Conservation (phyloP, 768 basidiomycete species). For the Astraeus odoratus region DNA sequence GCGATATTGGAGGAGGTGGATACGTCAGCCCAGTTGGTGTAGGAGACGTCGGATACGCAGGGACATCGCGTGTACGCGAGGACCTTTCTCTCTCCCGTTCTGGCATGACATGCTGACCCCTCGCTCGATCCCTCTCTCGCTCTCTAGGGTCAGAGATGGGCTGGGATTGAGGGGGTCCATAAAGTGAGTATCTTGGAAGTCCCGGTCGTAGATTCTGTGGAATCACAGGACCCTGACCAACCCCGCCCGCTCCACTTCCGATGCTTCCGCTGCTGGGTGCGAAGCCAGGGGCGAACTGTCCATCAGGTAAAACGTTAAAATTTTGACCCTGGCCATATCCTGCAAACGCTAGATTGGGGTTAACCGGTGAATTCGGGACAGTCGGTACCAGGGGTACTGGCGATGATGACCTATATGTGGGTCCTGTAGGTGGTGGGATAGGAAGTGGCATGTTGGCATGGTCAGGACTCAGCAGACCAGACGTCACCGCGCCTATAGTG, state of each 20-base stretch:
- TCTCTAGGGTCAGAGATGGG: slow-evolving; percentile 6
- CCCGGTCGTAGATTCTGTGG: slow-evolving; percentile 8
- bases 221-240: slow-evolving; percentile 17
- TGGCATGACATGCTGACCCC: background rate
- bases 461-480: slow-evolving; percentile 24
- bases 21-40: slow-evolving; percentile 21
- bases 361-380: slow-evolving; percentile 8
- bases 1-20: slow-evolving; percentile 23
- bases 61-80: slow-evolving; percentile 1
- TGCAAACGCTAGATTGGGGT: slow-evolving; percentile 7
- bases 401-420: slow-evolving; percentile 7
- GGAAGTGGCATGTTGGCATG: slow-evolving; percentile 25
- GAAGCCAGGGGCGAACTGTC: slow-evolving; percentile 12
- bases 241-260: background rate
- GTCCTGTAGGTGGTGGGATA: slow-evolving; percentile 11
- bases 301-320: slow-evolving; percentile 7
- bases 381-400: slow-evolving; percentile 11
- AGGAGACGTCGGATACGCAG: slow-evolving; percentile 21
- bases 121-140: slow-evolving; percentile 15
- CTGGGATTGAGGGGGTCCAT: slow-evolving; percentile 9
- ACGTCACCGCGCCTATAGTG: slow-evolving; percentile 5
- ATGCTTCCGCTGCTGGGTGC: slow-evolving; percentile 1
- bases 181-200: slow-evolving; percentile 9
- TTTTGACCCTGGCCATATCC: slow-evolving; percentile 6
- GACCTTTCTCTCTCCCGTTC: background rate